Percentiles rank a stretch among this genome's conserved stretches.
Evolutionary conservation across 2,329 filamentous ascomycete species (phyloP).

Genomic region (Xylaria sp.): DNA sequence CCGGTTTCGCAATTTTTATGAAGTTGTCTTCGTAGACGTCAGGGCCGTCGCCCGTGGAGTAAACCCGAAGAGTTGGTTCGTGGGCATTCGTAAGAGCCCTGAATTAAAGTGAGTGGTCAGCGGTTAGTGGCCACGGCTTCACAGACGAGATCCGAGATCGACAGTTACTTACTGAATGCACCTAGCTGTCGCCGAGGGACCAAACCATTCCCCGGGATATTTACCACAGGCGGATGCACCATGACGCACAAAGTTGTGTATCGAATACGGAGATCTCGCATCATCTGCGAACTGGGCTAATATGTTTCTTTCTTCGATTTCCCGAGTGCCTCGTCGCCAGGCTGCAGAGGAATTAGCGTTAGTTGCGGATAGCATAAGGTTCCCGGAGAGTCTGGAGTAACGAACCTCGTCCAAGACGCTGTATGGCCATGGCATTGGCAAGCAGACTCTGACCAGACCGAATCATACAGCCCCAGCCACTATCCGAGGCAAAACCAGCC

Average conservation of each 20-base stretch:
- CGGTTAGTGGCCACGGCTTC: neutral
- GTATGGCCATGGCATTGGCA: conserved; percentile 81
- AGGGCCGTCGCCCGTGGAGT: conserved; percentile 87
- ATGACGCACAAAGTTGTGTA: conserved; percentile 92
- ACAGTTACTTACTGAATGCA: conserved; percentile 82
- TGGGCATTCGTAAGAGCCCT: conserved; percentile 80
- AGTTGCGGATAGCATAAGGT: neutral
- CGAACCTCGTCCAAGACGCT: conserved; percentile 82
- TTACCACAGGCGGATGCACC: conserved; percentile 90
- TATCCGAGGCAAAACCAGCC: conserved; percentile 88
- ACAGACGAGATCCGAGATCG: neutral
- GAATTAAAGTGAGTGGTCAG: conserved; percentile 33
- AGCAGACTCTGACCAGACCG: conserved; percentile 92
- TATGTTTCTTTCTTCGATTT: conserved; percentile 73
- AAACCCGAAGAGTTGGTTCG: conserved; percentile 77
- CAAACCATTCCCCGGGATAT: conserved; percentile 98
- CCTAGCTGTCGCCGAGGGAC: conserved; percentile 92
- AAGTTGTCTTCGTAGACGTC: conserved; percentile 95
- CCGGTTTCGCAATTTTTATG: conserved; percentile 77
- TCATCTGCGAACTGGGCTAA: conserved; percentile 89
- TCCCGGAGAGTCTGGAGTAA: neutral
- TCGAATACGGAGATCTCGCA: conserved; percentile 86
- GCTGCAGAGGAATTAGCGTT: conserved; percentile 57
- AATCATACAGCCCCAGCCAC: conserved; percentile 99
- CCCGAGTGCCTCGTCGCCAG: conserved; percentile 75